These are phyloP conservation scores for Bryum argenteum DNA, from an alignment of 225 moss, liverwort and hornwort genomes.

Conservation along the genomic window DNA sequence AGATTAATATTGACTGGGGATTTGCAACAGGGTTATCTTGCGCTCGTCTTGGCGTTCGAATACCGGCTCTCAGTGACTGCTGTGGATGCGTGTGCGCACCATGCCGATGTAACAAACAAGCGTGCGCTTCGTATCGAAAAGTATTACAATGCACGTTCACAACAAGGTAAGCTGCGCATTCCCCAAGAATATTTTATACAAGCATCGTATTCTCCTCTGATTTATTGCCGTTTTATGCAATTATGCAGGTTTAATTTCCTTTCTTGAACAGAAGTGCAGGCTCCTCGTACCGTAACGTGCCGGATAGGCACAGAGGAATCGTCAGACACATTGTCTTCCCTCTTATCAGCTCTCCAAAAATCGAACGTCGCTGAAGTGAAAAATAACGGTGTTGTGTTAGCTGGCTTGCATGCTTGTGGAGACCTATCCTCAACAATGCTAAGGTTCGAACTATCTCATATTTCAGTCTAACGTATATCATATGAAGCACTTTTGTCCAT, in stretches of 20 bases:
- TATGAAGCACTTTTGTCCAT: too few relatives aligned
- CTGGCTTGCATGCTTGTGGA: constrained; percentile 68
- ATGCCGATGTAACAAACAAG: constrained; percentile 63
- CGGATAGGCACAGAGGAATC: constrained; percentile 47
- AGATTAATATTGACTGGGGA: neutral
- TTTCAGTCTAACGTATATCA: too few relatives aligned
- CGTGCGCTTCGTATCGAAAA: constrained; percentile 56
- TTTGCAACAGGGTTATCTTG: constrained; percentile 58
- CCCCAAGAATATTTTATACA: neutral
- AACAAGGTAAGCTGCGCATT: constrained; percentile 42
- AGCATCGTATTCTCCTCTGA: too few relatives aligned
- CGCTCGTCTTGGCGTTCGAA: constrained; percentile 64
- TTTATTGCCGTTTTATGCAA: neutral
- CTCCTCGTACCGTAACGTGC: constrained; percentile 60
- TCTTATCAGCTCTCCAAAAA: constrained; percentile 38
- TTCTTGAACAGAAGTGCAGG: constrained; percentile 27
- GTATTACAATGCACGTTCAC: constrained; percentile 51
- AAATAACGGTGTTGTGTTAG: constrained; percentile 45
- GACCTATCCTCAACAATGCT: constrained; percentile 66
- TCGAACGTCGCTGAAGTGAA: constrained; percentile 9
- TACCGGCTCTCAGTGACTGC: constrained; percentile 56
- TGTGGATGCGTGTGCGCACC: constrained; percentile 64
- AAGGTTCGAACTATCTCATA: constrained; percentile 30
- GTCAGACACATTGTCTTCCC: constrained; percentile 47
- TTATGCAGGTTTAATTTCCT: neutral